These are phyloP conservation scores for Paragyromitra xinjiangensis DNA, from an alignment of 495 filamentous ascomycete genomes.

Conservation along the genomic window DNA sequence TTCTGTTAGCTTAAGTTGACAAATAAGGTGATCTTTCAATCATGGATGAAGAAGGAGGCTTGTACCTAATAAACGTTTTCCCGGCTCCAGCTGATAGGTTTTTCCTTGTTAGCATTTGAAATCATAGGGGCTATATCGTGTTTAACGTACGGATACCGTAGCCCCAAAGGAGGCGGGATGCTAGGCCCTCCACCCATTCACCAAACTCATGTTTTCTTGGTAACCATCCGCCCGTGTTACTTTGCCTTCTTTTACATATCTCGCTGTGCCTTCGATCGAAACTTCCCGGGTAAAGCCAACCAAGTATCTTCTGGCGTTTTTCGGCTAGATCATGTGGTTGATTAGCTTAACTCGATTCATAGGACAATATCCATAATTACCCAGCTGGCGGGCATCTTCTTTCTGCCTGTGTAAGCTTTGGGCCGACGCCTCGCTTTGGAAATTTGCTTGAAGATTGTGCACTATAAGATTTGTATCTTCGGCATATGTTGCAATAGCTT, in stretches of 20 bases:
- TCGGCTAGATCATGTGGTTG: neutral
- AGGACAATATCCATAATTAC: neutral
- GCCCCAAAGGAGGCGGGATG: slow-evolving; percentile 12
- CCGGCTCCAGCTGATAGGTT: slow-evolving; percentile 8
- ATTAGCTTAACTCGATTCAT: neutral
- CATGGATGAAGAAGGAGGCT: no score
- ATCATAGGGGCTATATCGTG: neutral
- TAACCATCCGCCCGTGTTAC: slow-evolving; percentile 20
- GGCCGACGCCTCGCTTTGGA: neutral
- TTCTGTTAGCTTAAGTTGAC: neutral
- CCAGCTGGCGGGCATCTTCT: neutral
- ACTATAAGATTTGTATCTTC: slow-evolving; percentile 4
- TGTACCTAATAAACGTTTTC: slow-evolving; percentile 24
- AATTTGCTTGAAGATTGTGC: neutral
- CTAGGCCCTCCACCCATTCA: neutral
- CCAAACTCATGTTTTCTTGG: neutral
- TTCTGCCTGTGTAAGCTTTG: neutral
- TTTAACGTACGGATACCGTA: slow-evolving; percentile 29
- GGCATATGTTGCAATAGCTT: neutral
- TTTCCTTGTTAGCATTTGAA: neutral
- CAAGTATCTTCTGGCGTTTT: slow-evolving; percentile 9
- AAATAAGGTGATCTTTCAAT: neutral
- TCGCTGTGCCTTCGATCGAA: slow-evolving; percentile 10
- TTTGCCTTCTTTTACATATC: slow-evolving; percentile 16
- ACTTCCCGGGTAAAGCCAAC: slow-evolving; percentile 7